Evolutionary conservation across 2,329 filamentous ascomycete genomes (phyloP), one percentile per base, ranked within the genome.

Genomic region (Epichloe scottii): DNA sequence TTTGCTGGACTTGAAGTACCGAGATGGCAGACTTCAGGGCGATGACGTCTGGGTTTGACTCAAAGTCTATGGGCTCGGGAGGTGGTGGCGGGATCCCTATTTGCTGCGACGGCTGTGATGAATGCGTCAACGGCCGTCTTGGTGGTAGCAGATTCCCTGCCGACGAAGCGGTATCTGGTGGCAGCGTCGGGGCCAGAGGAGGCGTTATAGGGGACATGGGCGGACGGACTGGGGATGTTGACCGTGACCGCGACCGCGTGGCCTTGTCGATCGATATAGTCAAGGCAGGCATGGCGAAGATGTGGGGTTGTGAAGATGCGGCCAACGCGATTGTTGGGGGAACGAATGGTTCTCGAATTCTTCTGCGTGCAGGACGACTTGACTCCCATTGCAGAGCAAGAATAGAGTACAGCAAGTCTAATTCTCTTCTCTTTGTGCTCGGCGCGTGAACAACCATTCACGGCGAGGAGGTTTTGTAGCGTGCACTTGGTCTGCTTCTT

Each of bases 1-100:
- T 81, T 56, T 83, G 83, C 71, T 97, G 91, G 57, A 95, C 76
- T 69, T 95, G 89, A 45, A 97, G 74, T 48, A 95, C 82, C 8
- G 87, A 85, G 54, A 96, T 89, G 44, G 90, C 87, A 26, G 86
- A 87, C 57, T 85, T 83, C 53, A 96, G 76, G 5, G 91, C 91
- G 54, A 96, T 84, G 23, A 85, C 89, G 71, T 97, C 91, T 7
- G 88, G 83, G 62, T 95, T 95, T 51, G 70, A 67, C 56, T 78
- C 73, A 54, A 83, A 80, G 58, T 77, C 72, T 53, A 84, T 71
- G 43, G 78, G 72, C 39, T 71, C 67, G 0, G 75, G 73, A 2
- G 71, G 69, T 4, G 76, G 76, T 2, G 76, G 71, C 1, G 68
- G 62, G 37, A 75, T 68, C 38, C 65, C 64, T 21, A 59, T 63